Evolutionary conservation across 179 eudicot species (phyloP).

Genomic region (Corrigiola litoralis): DNA sequence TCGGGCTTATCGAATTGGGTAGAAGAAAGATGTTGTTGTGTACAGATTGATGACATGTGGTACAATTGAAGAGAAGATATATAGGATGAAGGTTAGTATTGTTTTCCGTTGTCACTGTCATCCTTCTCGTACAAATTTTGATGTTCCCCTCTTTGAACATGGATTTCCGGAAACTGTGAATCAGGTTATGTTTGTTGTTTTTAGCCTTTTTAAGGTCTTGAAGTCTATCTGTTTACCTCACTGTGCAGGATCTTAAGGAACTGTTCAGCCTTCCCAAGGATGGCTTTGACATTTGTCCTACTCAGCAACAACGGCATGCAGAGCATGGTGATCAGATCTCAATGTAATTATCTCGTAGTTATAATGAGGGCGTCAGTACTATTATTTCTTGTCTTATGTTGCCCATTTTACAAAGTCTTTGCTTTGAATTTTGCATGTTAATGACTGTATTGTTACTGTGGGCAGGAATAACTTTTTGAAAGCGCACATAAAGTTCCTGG

Average conservation of each 20-base stretch:
- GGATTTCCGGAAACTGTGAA: no score
- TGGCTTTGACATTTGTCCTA: conserved; percentile 88
- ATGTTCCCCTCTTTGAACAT: no score
- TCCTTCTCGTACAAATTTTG: no score
- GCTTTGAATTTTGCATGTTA: not conserved
- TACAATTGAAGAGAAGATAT: conserved; percentile 95
- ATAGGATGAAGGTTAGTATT: conserved; percentile 76
- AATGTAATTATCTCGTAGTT: conserved; percentile 43
- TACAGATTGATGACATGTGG: conserved; percentile 95
- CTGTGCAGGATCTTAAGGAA: conserved; percentile 77
- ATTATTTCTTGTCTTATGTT: not conserved
- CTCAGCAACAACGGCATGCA: conserved; percentile 85
- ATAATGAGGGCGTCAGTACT: no score
- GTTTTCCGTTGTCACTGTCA: conserved; percentile 1
- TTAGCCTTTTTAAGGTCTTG: not conserved
- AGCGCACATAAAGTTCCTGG: conserved; percentile 67
- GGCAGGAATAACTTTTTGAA: conserved; percentile 65
- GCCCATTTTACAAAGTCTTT: not conserved
- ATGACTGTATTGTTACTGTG: not conserved
- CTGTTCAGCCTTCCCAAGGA: conserved; percentile 84
- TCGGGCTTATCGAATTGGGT: conserved; percentile 97
- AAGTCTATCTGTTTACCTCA: not conserved
- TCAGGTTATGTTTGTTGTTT: no score
- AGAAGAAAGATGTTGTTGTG: conserved; percentile 87
- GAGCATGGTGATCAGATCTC: conserved; percentile 73